phyloP scores from a whole-genome alignment of 1,284 basidiomycete species.

The Moesziomyces sp. region DNA sequence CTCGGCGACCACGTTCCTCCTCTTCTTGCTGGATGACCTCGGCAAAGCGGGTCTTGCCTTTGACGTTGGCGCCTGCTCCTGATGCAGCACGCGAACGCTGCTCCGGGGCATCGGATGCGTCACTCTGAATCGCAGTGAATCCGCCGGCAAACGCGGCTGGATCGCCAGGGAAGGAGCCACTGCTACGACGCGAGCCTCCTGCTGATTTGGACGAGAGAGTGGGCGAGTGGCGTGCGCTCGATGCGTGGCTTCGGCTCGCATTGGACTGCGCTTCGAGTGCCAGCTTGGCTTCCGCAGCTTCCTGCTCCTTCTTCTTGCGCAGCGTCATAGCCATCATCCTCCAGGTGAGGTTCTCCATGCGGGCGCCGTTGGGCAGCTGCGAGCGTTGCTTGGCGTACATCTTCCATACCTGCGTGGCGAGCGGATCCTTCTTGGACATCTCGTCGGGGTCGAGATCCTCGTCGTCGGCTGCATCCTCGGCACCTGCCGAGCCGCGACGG shows the following conservation, averaged over 20 bases:
- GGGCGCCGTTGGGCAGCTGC: conserved; percentile 85
- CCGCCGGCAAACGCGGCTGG: conserved; percentile 17
- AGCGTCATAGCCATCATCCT: conserved; percentile 95
- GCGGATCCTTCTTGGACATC: conserved; percentile 77
- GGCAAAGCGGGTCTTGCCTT: conserved; percentile 70
- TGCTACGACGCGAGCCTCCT: conserved; percentile 39
- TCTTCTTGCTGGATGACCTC: conserved; percentile 66
- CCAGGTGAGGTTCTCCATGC: conserved; percentile 98
- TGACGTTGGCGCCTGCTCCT: conserved; percentile 29
- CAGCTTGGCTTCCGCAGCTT: conserved; percentile 50
- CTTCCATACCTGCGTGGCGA: conserved; percentile 95
- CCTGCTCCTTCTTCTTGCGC: conserved; percentile 77
- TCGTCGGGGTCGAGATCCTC: conserved; percentile 59
- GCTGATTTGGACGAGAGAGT: conserved; percentile 30
- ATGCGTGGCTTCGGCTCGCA: conserved; percentile 31
- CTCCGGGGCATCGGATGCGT: conserved; percentile 1
- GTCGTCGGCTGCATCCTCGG: conserved; percentile 42
- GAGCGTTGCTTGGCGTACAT: conserved; percentile 92
- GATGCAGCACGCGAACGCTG: conserved; percentile 4
- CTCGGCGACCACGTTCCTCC: conserved; percentile 56
- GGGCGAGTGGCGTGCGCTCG: conserved; percentile 42
- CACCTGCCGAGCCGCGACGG: conserved; percentile 53
- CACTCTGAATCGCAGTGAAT: conserved; percentile 38
- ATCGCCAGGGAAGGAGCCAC: conserved; percentile 39
- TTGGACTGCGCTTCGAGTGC: conserved; percentile 28